Evolutionary conservation across 768 basidiomycete genomes (phyloP).

Genomic region (Psilocybe azurescens): DNA sequence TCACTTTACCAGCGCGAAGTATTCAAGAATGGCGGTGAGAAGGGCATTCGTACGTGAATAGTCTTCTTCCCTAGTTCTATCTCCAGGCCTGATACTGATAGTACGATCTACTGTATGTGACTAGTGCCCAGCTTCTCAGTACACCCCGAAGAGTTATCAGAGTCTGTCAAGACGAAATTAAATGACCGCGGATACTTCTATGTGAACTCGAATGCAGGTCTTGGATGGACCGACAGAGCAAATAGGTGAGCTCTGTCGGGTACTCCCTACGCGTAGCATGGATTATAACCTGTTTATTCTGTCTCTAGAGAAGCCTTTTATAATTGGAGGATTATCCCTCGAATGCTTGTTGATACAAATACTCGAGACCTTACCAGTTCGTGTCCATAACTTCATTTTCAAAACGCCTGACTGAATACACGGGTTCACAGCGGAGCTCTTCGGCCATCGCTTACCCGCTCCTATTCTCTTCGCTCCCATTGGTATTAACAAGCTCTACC

Average conservation of each 20-base stretch:
- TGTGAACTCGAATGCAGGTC: conserved; percentile 57
- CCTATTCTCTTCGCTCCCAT: conserved; percentile 62
- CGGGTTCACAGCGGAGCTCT: conserved; percentile 38
- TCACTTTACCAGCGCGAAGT: conserved; percentile 56
- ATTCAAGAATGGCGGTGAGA: conserved; percentile 44
- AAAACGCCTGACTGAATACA: not conserved
- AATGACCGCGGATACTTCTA: conserved; percentile 55
- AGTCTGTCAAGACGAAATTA: conserved; percentile 24
- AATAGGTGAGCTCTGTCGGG: conserved; percentile 37
- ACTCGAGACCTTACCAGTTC: conserved; percentile 50
- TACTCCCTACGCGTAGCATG: not conserved
- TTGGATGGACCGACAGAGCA: conserved; percentile 56
- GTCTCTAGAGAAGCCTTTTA: conserved; percentile 53
- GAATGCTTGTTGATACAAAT: conserved; percentile 54
- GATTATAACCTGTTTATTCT: not conserved
- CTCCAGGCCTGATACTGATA: too few relatives aligned
- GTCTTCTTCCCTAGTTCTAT: not conserved
- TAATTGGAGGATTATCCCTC: conserved; percentile 59
- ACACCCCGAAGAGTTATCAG: conserved; percentile 34
- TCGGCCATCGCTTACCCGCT: conserved; percentile 52
- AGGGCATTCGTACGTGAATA: conserved; percentile 36
- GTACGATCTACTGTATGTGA: not conserved
- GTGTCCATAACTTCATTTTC: conserved; percentile 12
- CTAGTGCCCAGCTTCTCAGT: conserved; percentile 47
- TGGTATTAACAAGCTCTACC: conserved; percentile 59